Conservation (phyloP, 306 rosid species). For the Lagenaria siceraria region DNA sequence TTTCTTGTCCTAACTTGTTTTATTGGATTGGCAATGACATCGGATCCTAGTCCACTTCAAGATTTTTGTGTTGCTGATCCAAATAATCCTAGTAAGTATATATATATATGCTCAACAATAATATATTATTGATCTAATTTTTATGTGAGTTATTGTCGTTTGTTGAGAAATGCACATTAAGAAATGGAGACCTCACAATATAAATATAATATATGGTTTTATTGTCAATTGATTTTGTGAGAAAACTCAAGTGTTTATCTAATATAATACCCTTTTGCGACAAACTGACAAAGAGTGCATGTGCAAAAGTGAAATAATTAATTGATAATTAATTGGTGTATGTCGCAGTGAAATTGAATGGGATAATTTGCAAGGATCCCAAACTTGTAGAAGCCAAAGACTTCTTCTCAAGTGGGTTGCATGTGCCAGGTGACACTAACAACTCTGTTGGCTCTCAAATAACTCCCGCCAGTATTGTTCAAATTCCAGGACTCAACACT, state of each 20-base stretch:
- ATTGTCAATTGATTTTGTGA: too few relatives aligned
- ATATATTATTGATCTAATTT: too few relatives aligned
- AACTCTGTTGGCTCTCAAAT: constrained; percentile 22
- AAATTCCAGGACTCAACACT: constrained; percentile 29
- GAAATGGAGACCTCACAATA: too few relatives aligned
- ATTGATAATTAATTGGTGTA: background rate
- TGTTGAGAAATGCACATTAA: too few relatives aligned
- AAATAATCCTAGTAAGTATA: background rate
- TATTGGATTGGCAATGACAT: background rate
- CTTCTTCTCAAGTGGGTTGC: constrained; percentile 26
- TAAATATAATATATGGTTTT: too few relatives aligned
- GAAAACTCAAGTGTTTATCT: too few relatives aligned
- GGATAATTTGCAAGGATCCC: constrained; percentile 24
- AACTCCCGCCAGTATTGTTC: constrained; percentile 9
- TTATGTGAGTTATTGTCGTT: too few relatives aligned
- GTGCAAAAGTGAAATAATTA: too few relatives aligned
- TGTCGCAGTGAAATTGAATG: constrained; percentile 11
- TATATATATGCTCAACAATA: too few relatives aligned
- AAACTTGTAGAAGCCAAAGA: constrained; percentile 15
- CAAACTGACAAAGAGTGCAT: too few relatives aligned
- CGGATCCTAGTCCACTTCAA: background rate
- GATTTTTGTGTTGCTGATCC: background rate
- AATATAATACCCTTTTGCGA: too few relatives aligned
- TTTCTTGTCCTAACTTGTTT: background rate
- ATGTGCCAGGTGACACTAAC: constrained; percentile 13